Base-by-base conservation (phyloP, 805 yeast species). In the Kodamaea leandrae region DNA sequence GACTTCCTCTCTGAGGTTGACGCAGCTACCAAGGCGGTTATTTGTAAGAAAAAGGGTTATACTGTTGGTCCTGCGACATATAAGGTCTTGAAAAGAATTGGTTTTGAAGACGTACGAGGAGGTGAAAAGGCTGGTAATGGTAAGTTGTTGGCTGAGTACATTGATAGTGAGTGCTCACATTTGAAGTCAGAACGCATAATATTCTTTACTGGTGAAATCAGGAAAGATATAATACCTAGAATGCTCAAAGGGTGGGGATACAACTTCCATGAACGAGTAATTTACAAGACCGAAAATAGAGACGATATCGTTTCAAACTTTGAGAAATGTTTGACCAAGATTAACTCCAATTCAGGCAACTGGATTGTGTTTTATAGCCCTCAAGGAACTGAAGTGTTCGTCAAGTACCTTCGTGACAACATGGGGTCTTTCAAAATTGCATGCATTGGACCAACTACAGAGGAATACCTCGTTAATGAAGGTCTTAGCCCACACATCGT, bases 1-100 rank as follows among this genome's bases (percentile, higher is more conserved):
- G 65, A 67, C 27, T 57, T 76, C 10, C 61, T 82, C 4, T 45
- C 49, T 0, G 43, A 44, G 8, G 50, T 68, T n/a, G 33, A 62
- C 6, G 51, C 36, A 1, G 45, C 36, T 6, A 29, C 34, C 32
- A 55, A 44, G 41, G 50, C 56, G 6, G 40, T 36, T 0, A 63
- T 81, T 1, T 55, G 77, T 5, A 40, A 48, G 3, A 80, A 79
- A 50, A 76, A 81, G 0, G 82, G 83, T 0, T 91, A 81, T 54
- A 87, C 96, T 0, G 96, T 91, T 4, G 98, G 98, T 0, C 96
- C 96, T 1, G 89, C 96, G 0, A 91, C 98, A 0, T 75, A 74
- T 14, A 65, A 67, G 12, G 77, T 83, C 13, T 59, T 91, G 9
- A 45, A 56, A 2, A 64, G 68, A 5, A 59, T 79, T 21, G 96